Evolutionary conservation across 345 rosid species (phyloP), one percentile per base, ranked within the genome.

Genomic region (Eucalyptus camaldulensis): DNA sequence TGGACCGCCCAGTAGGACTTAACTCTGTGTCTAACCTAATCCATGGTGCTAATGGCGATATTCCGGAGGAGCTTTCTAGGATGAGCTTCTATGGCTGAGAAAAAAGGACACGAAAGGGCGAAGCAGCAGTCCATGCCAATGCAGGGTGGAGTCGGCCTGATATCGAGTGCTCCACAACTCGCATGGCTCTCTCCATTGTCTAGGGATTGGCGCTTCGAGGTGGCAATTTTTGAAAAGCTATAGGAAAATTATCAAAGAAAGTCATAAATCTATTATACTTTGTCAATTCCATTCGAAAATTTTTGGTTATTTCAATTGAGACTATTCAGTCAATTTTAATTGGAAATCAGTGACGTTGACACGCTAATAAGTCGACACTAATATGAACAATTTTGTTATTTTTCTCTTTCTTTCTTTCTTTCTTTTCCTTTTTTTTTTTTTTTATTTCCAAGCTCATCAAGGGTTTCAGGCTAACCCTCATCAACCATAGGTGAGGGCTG

Each of bases 331-430:
- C 24, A 53, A 19, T 53, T 53, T 53, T 53, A 53, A 19, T 2
- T 19, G 4, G 0, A 53, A 53, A 53, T 53, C 24, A 53, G 4
- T 53, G 2, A 53, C 4, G 1, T 8, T 53, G 2, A 53, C 9
- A 19, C 4, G n/a, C n/a, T 0, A 19, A 3, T 53, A 53, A 53
- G 24, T 17, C 0, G 0, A 0, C 0, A 1, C 0, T 53, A 2
- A 53, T 7, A 0, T 53, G 10, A 53, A 8, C 58, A 53, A 53
- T 53, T 53, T 53, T 53, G 10, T 53, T 53, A 8, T 53, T 53
- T 53, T 19, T 53, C 24, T 53, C 37, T 33, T 33, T 33, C 37
- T 33, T 33, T 33, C 37, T 33, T 53, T 53, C 56, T 53, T 53
- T 53, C 5, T 53, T 53, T 53, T 33, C 37, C 37, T 17, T 51